Base-by-base conservation (phyloP, 768 basidiomycete species). In the Rhizopogon vesiculosus region DNA sequence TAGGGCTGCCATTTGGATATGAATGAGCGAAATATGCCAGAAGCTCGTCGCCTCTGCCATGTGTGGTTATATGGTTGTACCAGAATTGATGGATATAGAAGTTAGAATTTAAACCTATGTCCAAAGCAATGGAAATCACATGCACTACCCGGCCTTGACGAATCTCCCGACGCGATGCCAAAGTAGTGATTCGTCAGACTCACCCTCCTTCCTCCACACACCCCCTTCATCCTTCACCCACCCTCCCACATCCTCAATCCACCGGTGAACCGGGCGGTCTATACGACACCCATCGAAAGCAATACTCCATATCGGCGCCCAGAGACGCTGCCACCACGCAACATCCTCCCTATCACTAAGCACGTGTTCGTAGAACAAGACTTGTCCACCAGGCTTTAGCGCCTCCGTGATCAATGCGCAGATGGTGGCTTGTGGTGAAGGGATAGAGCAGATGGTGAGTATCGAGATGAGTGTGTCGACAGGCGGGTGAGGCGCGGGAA, bases 291-390 rank as follows among this genome's bases (percentile, higher is more conserved):
- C 87, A 60, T 83, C 86, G 53, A 86, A 82, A 1, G 72, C 68
- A 1, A 75, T 41, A 5, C 64, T 63, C 89, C 89, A 91, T 4
- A 89, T 5, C 0, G 88, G 88, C 2, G 85, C 77, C 89, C 87
- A 90, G 48, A 87, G 76, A 0, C 73, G 58, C 67, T 91, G 89
- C 87, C 87, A 90, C 80, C 82, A 81, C 7, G 79, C 79, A 2
- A 88, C 79, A 57, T 85, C 81, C 7, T 61, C 51, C 0, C 69
- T 66, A 1, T 73, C 78, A 59, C 78, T 86, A 51, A 76, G 68
- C 9, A 91, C 86, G 58, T 91, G 89, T 66, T 91, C 89, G 57
- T 82, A 84, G 61, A 84, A 84, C 16, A 91, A 71, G 0, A 91
- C 54, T 50, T 78, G 74, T 0, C 89, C 89, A 0, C 86, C 85